A percentile compares a stretch with the other conserved stretches of the same genome.
Conservation (phyloP, 805 yeast species). For the Starmerella vaccinii region DNA sequence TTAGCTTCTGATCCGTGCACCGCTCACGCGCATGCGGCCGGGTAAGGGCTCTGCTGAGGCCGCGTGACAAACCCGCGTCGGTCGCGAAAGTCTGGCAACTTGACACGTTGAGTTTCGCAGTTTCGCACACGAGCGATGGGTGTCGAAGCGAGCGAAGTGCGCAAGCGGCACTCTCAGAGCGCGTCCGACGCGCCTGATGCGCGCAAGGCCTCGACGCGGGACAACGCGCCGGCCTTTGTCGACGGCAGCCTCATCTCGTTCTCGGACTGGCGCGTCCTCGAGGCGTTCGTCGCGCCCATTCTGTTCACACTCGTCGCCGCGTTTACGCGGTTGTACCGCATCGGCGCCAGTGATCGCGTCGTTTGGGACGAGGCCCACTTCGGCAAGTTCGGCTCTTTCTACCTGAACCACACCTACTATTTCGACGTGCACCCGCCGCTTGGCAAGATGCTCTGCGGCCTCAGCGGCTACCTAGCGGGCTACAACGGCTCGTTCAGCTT, state of each 20-base stretch:
- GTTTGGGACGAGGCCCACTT: constrained; percentile 50
- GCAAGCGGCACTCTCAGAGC: background rate
- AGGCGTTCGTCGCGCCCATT: constrained; percentile 37
- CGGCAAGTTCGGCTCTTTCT: constrained; percentile 41
- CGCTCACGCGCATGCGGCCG: background rate
- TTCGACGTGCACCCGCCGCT: constrained; percentile 98
- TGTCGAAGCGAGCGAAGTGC: constrained; percentile 7
- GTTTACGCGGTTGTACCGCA: constrained; percentile 61
- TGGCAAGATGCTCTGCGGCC: constrained; percentile 85
- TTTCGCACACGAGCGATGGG: background rate
- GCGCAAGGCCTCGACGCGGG: background rate
- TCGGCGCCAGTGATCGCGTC: constrained; percentile 62
- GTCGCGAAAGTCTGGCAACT: background rate
- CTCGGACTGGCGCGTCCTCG: constrained; percentile 24
- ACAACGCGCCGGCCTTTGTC: background rate
- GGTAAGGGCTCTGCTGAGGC: background rate
- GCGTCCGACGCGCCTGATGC: background rate
- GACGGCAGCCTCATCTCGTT: constrained; percentile 27
- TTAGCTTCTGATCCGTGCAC: background rate
- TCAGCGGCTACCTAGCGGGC: constrained; percentile 79
- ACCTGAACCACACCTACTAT: constrained; percentile 80
- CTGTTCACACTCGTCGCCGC: constrained; percentile 61
- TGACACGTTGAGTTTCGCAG: constrained; percentile 5
- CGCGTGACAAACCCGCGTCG: constrained; percentile 8
- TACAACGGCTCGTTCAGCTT: constrained; percentile 89